phyloP scores from a whole-genome alignment of 106 monocot species.

The Alisma plantagoaquatica region DNA sequence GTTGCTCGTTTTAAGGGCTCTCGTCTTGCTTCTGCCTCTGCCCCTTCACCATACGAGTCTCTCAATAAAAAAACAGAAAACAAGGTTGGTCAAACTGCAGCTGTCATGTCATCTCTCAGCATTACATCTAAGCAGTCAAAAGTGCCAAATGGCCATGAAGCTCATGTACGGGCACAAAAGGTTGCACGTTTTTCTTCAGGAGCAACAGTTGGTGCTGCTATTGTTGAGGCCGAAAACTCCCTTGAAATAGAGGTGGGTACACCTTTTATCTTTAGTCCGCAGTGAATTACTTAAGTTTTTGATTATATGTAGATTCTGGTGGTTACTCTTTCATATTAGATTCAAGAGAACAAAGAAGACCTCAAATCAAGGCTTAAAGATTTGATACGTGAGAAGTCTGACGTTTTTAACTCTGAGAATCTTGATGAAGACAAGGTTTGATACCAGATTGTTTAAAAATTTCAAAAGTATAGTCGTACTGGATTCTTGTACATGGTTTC shows the following conservation, averaged over 20 bases:
- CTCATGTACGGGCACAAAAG: slow-evolving; percentile 27
- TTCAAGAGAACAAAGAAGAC: slow-evolving; percentile 74
- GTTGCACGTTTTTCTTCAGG: slow-evolving; percentile 49
- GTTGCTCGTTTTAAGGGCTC: slow-evolving; percentile 76
- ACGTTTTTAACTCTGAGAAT: slow-evolving; percentile 80
- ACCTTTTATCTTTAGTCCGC: slow-evolving; percentile 1
- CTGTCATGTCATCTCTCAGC: slow-evolving; percentile 26
- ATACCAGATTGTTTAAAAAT: too few relatives aligned
- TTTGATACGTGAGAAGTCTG: slow-evolving; percentile 76
- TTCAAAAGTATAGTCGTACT: too few relatives aligned
- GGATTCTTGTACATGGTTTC: too few relatives aligned
- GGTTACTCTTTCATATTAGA: slow-evolving; percentile 13
- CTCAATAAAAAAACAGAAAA: slow-evolving; percentile 10
- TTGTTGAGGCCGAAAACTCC: slow-evolving; percentile 89
- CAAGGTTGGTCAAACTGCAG: slow-evolving; percentile 18
- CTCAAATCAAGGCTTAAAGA: slow-evolving; percentile 85
- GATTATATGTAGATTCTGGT: neutral
- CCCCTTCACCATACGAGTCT: slow-evolving; percentile 38
- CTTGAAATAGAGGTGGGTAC: slow-evolving; percentile 69
- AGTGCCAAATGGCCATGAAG: neutral
- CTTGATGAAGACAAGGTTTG: slow-evolving; percentile 89
- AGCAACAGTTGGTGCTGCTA: slow-evolving; percentile 69
- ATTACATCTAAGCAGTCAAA: slow-evolving; percentile 6
- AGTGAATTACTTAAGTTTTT: neutral
- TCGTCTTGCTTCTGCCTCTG: slow-evolving; percentile 76